Evolutionary conservation across 1,139 yeast genomes (phyloP), one percentile per base, ranked within the genome.

Genomic region (Spencermartinsiella ligniputridi): DNA sequence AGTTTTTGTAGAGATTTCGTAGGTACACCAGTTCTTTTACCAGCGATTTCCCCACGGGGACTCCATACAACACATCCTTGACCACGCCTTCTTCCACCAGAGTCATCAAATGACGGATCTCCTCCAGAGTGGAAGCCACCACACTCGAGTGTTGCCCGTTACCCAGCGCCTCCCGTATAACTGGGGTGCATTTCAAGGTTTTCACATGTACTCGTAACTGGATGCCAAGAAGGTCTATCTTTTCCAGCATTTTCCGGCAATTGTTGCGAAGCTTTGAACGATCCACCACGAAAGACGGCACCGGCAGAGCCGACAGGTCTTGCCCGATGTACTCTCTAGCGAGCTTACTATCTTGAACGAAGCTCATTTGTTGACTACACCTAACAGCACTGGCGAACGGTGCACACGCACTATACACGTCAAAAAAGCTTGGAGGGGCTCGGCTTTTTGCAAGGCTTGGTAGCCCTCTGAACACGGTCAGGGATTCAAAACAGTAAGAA

Each of bases 201-300:
- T 84, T 84, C 17, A 83, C 77, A 58, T 84, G 92, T 2, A 83
- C 80, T 44, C 89, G 67, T 57, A 76, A 81, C 21, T 59, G 64
- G 8, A 71, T 45, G 30, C 48, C 56, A 47, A 58, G 57, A 25
- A 50, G 62, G 11, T 47, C 45, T 0, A 70, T 66, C 42, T 64
- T 63, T 12, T 54, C 48, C 4, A 71, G 61, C 76, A 76, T 71
- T n/a, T 58, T 57, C 6, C 53, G 57, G 45, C 72, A 67, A 52
- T 77, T 76, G 4, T 48, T 45, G 20, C 64, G 53, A 44, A 74
- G 64, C 8, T 60, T 58, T 0, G 57, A 49, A 42, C 68, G 59
- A 45, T 76, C 71, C 27, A 79, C 66, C 3, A 77, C 53, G 41
- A 77, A 68, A 1, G 78, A 66, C 5, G 86, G 86, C 0, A 83